Evolutionary conservation across 1,284 basidiomycete genomes (phyloP).

Genomic region (Gastroboletus turbinatus): DNA sequence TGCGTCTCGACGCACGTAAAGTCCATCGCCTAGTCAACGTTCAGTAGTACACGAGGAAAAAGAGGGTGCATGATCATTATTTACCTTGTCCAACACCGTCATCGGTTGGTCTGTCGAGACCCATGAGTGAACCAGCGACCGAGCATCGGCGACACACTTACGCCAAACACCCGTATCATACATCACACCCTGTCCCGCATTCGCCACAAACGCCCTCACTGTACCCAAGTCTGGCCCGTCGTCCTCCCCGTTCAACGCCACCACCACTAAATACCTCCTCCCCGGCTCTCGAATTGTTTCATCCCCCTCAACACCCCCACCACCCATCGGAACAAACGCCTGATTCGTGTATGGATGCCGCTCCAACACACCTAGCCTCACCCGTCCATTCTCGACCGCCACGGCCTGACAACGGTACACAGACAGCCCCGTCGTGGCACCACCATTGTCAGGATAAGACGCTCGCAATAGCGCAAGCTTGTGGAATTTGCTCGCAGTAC

Average conservation of each 20-base stretch:
- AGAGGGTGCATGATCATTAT: constrained; percentile 17
- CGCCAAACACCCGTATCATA: constrained; percentile 87
- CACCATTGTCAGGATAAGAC: constrained; percentile 56
- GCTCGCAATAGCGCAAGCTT: constrained; percentile 70
- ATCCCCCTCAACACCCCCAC: constrained; percentile 32
- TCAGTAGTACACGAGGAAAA: not conserved
- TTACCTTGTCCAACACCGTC: constrained; percentile 72
- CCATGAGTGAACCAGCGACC: not conserved
- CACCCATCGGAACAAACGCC: constrained; percentile 87
- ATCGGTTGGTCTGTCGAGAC: constrained; percentile 72
- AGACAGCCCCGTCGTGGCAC: constrained; percentile 66
- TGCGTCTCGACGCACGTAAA: constrained; percentile 85
- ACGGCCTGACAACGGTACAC: constrained; percentile 73
- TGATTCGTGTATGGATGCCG: constrained; percentile 81
- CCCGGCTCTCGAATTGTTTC: constrained; percentile 53
- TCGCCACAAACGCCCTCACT: constrained; percentile 79
- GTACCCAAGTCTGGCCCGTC: constrained; percentile 75
- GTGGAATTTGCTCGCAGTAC: constrained; percentile 88
- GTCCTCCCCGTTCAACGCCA: constrained; percentile 72
- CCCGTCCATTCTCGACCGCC: constrained; percentile 48
- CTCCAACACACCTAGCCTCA: constrained; percentile 64
- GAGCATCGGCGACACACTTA: constrained; percentile 42
- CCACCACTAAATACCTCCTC: constrained; percentile 76
- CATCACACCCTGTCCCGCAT: constrained; percentile 77
- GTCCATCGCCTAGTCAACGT: constrained; percentile 59